Base-by-base conservation (phyloP, 257 asterid genomes). In the Forsythia viridissima region DNA sequence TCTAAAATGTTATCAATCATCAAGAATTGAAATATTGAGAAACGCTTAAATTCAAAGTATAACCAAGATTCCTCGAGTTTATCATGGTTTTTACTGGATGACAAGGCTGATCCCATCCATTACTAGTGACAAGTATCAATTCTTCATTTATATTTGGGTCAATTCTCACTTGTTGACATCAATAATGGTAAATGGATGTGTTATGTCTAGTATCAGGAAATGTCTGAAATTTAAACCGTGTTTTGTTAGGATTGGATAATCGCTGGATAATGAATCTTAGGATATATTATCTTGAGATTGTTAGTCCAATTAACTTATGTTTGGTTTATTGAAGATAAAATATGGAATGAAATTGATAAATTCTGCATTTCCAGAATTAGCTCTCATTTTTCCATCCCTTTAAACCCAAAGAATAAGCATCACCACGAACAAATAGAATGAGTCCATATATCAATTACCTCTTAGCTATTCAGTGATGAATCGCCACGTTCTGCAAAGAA, bases 1-100 rank as follows among this genome's bases (percentile, higher is more conserved):
- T 68, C 69, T 52, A 39, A 43, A 74, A 34, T 16, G 15, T 2
- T 12, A 43, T 43, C 66, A 42, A 59, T 61, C 43, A 36, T 76
- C 30, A 40, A 36, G 3, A 57, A 2, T 65, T 76, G 63, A 77
- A 77, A 40, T 18, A 46, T 16, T 77, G 70, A 24, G 8, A 67
- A 77, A 73, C 73, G 82, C 79, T 82, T 82, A 39, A 63, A 36
- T 51, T 5, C 85, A 52, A 68, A 82, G 82, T 67, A 67, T 76
- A 81, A 65, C 68, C 68, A 65, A 40, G 20, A 39, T 65, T 51
- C 77, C 43, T 77, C 42, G 38, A 34, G 73, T 67, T 71, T 66
- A 77, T 82, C 15, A 68, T 82, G 48, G 42, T 73, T 73, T 30
- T 76, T 51, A 20, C 68, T 36, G 20, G 74, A 68, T 40, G 74